phyloP scores from a whole-genome alignment of 768 basidiomycete genomes.

The Paxillus ammoniavirescens region DNA sequence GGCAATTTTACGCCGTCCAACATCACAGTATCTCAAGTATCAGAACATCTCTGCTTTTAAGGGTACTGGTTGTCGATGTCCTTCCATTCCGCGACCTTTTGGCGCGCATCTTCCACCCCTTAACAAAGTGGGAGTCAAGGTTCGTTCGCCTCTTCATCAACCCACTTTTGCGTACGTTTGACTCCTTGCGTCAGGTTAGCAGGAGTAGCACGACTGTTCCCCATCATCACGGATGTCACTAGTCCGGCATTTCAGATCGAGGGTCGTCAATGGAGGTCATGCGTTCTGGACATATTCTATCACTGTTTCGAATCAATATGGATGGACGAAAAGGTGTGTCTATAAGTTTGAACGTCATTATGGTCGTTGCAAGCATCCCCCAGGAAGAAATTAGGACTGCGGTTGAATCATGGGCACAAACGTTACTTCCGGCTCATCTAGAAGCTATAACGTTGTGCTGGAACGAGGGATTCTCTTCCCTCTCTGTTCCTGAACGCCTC shows the following conservation, averaged over 20 bases:
- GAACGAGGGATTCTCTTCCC: constrained; percentile 57
- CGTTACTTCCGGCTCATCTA: constrained; percentile 64
- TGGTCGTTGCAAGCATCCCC: not conserved
- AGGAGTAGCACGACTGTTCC: constrained; percentile 56
- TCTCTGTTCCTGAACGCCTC: constrained; percentile 55
- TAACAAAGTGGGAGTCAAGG: constrained; percentile 49
- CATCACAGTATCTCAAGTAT: constrained; percentile 49
- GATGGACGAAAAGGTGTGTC: constrained; percentile 58
- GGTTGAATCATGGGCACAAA: constrained; percentile 55
- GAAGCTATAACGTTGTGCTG: constrained; percentile 66
- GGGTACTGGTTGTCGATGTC: constrained; percentile 59
- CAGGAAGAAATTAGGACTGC: constrained; percentile 70
- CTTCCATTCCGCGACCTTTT: constrained; percentile 59
- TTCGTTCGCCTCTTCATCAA: constrained; percentile 22
- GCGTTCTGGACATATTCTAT: constrained; percentile 56
- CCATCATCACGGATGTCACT: constrained; percentile 63
- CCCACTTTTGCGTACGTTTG: not conserved
- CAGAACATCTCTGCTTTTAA: constrained; percentile 55
- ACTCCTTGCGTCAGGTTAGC: constrained; percentile 41
- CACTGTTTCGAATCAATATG: constrained; percentile 62
- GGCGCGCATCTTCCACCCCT: constrained; percentile 21
- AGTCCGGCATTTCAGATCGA: constrained; percentile 61
- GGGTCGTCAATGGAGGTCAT: constrained; percentile 66
- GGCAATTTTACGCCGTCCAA: constrained; percentile 69
- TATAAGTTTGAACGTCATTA: not conserved